These are phyloP conservation scores for Brassica carinata DNA, from an alignment of 345 rosid genomes.

Conservation along the genomic window DNA sequence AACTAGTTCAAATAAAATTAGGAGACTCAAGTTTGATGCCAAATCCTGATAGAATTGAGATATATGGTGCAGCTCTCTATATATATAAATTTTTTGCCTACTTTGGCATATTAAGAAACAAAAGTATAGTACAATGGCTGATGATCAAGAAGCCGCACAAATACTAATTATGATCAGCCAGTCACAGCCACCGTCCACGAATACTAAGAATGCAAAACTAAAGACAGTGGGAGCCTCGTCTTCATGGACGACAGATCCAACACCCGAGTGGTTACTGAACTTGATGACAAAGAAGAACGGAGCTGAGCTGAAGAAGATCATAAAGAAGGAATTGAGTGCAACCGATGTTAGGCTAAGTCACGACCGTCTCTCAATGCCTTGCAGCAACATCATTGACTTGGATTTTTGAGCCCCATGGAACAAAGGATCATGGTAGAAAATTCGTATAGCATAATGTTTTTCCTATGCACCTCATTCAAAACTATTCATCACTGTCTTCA, in stretches of 20 bases:
- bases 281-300: background rate
- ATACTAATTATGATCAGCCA: too few species aligned
- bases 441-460: background rate
- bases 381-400: background rate
- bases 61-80: too few species aligned
- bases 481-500: background rate
- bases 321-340: background rate
- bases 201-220: too few species aligned
- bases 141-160: too few species aligned
- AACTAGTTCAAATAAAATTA: too few species aligned
- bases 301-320: background rate
- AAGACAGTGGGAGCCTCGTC: background rate
- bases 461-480: background rate
- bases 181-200: too few species aligned
- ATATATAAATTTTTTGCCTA: too few species aligned
- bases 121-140: too few species aligned
- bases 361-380: slow-evolving; percentile 19
- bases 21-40: too few species aligned
- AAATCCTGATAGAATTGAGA: too few species aligned
- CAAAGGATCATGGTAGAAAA: background rate
- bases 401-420: background rate
- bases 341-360: background rate
- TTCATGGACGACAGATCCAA: background rate
- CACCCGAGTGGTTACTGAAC: background rate
- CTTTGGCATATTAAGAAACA: too few species aligned